Evolutionary conservation across 2,329 filamentous ascomycete species (phyloP), one percentile per base, ranked within the genome.

Genomic region (Colletotrichum sansevieriae): DNA sequence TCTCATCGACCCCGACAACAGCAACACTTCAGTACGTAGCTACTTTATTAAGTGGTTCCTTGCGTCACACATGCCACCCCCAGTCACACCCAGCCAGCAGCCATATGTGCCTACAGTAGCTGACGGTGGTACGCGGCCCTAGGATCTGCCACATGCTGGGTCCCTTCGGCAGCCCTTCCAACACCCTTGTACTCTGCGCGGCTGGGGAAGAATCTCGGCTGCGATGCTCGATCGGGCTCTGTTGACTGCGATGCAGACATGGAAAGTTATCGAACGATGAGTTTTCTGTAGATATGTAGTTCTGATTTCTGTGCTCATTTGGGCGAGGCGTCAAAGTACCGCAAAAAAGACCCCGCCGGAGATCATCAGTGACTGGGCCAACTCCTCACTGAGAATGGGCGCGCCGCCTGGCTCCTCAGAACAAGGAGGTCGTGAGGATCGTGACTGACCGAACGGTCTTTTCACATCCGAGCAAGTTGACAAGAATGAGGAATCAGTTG

Each of bases 331-430:
- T 18, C 18, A 22, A 54, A 13, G 39, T 5, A 9, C 39, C n/a
- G 15, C 33, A 4, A 52, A 58, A 54, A 66, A 18, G 47, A 66
- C 63, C 57, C 10, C 2, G 20, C n/a, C n/a, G 25, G 25, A 22
- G 9, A 51, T 8, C 8, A 2, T 51, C 12, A 3, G 49, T 25
- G 25, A 15, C 15, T 13, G 15, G n/a, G 49, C n/a, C 11, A 1
- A 25, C 29, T 61, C 46, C 44, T 61, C 58, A 43, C 20, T 13
- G 64, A 63, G 29, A 49, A 49, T 49, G 29, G 15, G 3, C 22
- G 18, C 18, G 18, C 18, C 18, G 18, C 4, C 3, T 35, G 15
- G 10, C 41, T 59, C 29, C 29, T 35, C 56, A 25, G 25, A 25
- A 4, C 25, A 4, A 47, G 15, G 41, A 52, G 39, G 58, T 29